phyloP scores from a whole-genome alignment of 176 grass and related monocot genomes.

The Bothriochloa decipiens region DNA sequence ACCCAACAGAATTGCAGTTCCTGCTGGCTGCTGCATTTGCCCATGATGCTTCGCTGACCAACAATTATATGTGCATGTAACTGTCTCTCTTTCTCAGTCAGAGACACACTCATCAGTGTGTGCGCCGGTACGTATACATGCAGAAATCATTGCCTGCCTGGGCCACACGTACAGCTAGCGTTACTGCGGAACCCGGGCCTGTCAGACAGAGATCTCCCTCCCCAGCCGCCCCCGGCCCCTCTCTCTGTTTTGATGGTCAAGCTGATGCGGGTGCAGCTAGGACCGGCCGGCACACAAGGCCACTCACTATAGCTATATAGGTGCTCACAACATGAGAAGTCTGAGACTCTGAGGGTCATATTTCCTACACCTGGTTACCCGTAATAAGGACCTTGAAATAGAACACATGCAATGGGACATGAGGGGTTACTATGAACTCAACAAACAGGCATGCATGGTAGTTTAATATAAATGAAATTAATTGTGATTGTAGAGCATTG shows the following conservation, averaged over 20 bases:
- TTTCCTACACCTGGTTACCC: too few relatives aligned
- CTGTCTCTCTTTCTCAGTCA: neutral
- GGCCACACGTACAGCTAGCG: neutral
- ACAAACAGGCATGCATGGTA: too few relatives aligned
- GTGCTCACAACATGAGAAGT: too few relatives aligned
- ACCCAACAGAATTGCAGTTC: conserved; percentile 51
- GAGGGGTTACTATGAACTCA: too few relatives aligned
- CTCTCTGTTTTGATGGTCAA: neutral
- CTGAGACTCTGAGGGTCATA: too few relatives aligned
- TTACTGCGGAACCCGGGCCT: neutral
- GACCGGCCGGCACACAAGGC: neutral
- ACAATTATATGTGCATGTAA: neutral
- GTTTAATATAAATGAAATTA: too few relatives aligned
- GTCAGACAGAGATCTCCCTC: neutral
- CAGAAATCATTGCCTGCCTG: neutral
- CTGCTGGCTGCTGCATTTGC: neutral
- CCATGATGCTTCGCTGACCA: neutral
- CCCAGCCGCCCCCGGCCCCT: too few relatives aligned
- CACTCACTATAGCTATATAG: neutral
- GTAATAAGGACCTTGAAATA: too few relatives aligned
- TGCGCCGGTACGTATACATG: neutral
- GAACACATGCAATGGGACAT: too few relatives aligned
- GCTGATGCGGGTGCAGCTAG: neutral
- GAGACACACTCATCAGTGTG: neutral
- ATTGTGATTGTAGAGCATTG: too few relatives aligned